Evolutionary conservation across 1,284 basidiomycete genomes (phyloP).

Genomic region (Leccinum solheimii): DNA sequence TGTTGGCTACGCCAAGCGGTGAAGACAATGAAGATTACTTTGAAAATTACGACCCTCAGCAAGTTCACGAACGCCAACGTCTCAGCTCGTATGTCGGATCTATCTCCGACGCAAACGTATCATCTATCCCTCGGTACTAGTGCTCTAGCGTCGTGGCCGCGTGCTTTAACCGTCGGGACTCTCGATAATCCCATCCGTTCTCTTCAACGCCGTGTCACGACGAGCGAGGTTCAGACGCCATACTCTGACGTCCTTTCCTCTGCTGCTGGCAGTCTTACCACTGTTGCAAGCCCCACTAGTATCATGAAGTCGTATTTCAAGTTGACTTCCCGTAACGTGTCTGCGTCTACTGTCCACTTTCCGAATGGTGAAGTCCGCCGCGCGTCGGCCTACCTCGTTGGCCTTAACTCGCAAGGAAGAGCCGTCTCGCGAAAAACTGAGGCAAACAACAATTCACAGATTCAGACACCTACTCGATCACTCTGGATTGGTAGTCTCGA

Average conservation of each 20-base stretch:
- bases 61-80: slow-evolving; percentile 51
- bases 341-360: slow-evolving; percentile 68
- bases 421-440: slow-evolving; percentile 80
- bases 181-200: slow-evolving; percentile 75
- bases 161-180: slow-evolving; percentile 89
- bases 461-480: slow-evolving; percentile 90
- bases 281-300: slow-evolving; percentile 50
- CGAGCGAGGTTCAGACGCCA: slow-evolving; percentile 52
- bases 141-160: slow-evolving; percentile 59
- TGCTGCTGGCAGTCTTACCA: slow-evolving; percentile 41
- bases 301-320: slow-evolving; percentile 60
- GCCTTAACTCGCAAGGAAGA: slow-evolving; percentile 64
- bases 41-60: slow-evolving; percentile 51
- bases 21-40: slow-evolving; percentile 75
- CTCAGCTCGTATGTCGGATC: slow-evolving; percentile 61
- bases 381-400: slow-evolving; percentile 64
- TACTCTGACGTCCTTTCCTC: slow-evolving; percentile 57
- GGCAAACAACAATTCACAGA: slow-evolving; percentile 59
- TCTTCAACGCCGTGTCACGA: slow-evolving; percentile 62
- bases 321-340: slow-evolving; percentile 45
- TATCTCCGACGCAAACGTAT: slow-evolving; percentile 47
- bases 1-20: slow-evolving; percentile 60
- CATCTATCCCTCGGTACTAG: slow-evolving; percentile 55
- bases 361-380: slow-evolving; percentile 61
- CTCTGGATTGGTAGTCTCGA: slow-evolving; percentile 98